A percentile compares a stretch with the other conserved stretches of the same genome.
phyloP scores from a whole-genome alignment of 768 basidiomycete genomes.

The Lactarius quietus region DNA sequence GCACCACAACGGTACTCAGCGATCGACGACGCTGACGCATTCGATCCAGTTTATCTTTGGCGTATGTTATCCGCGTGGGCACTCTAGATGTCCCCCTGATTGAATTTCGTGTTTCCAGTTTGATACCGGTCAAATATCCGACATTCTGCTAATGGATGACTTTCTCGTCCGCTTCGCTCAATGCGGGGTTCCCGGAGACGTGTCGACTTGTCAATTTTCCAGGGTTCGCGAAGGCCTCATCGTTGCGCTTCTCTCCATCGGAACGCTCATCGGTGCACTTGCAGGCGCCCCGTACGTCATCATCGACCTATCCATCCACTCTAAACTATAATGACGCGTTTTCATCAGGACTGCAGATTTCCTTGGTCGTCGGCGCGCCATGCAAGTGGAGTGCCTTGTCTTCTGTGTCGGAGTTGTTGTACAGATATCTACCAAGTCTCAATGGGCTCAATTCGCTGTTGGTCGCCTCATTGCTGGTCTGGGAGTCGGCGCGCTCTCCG shows the following conservation, averaged over 20 bases:
- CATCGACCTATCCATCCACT: background rate
- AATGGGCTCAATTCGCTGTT: constrained; percentile 66
- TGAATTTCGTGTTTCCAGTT: constrained; percentile 36
- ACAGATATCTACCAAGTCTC: constrained; percentile 46
- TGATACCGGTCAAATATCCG: constrained; percentile 76
- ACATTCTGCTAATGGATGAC: constrained; percentile 70
- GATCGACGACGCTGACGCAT: background rate
- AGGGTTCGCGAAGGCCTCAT: constrained; percentile 61
- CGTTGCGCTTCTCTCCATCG: constrained; percentile 67
- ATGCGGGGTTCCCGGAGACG: constrained; percentile 41
- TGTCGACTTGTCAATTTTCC: constrained; percentile 48
- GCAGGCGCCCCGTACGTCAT: constrained; percentile 54
- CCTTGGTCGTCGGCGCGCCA: constrained; percentile 64
- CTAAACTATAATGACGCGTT: constrained; percentile 5
- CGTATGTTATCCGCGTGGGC: constrained; percentile 23
- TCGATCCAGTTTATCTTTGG: constrained; percentile 29
- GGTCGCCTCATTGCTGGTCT: constrained; percentile 65
- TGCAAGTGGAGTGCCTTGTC: constrained; percentile 54
- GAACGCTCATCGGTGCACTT: constrained; percentile 61
- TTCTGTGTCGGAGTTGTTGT: constrained; percentile 61
- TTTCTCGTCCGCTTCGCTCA: constrained; percentile 61
- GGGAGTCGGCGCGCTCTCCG: constrained; percentile 64
- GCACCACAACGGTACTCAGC: constrained; percentile 4
- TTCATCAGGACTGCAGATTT: constrained; percentile 51
- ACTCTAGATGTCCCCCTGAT: constrained; percentile 3